Evolutionary conservation across 1,284 basidiomycete genomes (phyloP).

Genomic region (Xerocomus alliaceus): DNA sequence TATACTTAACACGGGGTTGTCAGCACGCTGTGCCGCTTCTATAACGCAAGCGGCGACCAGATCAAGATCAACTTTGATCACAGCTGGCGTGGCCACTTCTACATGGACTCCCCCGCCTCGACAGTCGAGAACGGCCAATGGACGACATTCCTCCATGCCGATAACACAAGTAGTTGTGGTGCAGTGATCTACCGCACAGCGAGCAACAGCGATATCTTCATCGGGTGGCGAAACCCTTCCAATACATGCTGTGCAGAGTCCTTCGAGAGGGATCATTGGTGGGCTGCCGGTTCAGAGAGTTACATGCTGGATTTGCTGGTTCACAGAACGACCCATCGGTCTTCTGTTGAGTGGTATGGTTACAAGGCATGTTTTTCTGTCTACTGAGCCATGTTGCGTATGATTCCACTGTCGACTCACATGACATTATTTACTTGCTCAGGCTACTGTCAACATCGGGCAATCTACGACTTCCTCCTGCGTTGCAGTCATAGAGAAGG

Average conservation of each 20-base stretch:
- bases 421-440: not conserved
- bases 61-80: not conserved
- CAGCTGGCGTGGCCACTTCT: not conserved
- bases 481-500: not conserved
- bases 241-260: not conserved
- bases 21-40: not conserved
- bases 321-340: fast-evolving
- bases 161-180: too few relatives aligned
- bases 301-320: not conserved
- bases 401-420: too few relatives aligned
- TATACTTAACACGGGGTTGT: too few relatives aligned
- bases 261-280: not conserved
- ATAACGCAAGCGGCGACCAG: not conserved
- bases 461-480: not conserved
- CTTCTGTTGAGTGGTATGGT: not conserved
- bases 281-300: not conserved
- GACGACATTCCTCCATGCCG: too few relatives aligned
- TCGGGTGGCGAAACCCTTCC: too few relatives aligned
- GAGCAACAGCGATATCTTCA: not conserved
- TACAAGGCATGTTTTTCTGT: not conserved
- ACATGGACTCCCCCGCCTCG: not conserved
- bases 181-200: not conserved
- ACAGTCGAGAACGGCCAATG: too few relatives aligned
- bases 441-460: not conserved
- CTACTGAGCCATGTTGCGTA: not conserved